Conservation (phyloP, 2,329 filamentous ascomycete species). For the Thermothelomyces thermophilus region DNA sequence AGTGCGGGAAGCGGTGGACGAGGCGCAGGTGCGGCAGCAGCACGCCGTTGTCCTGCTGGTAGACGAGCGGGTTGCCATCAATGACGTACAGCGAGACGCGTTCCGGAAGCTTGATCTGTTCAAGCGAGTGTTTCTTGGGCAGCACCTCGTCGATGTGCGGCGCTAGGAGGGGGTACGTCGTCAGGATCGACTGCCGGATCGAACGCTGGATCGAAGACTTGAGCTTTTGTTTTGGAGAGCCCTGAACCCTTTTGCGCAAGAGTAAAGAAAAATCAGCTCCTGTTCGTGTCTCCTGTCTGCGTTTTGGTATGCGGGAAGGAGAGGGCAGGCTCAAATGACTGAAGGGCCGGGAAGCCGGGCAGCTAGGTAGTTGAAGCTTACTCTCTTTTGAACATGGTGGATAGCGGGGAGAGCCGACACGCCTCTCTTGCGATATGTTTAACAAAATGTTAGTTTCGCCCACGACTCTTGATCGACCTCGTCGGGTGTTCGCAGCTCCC, state of each 20-base stretch:
- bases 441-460: too few relatives aligned
- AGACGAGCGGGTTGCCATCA: slow-evolving; percentile 75
- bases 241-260: slow-evolving; percentile 59
- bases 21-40: slow-evolving; percentile 83
- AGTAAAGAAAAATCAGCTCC: slow-evolving; percentile 20
- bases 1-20: slow-evolving; percentile 81
- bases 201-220: slow-evolving; percentile 91
- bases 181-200: slow-evolving; percentile 73
- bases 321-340: not conserved
- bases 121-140: slow-evolving; percentile 87
- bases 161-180: slow-evolving; percentile 78
- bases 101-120: slow-evolving; percentile 89
- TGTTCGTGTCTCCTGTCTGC: slow-evolving; percentile 1
- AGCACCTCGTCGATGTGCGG: slow-evolving; percentile 90
- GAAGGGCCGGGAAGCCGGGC: not conserved
- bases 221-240: slow-evolving; percentile 85
- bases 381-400: slow-evolving; percentile 91
- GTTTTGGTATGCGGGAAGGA: not conserved
- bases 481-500: not conserved
- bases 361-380: slow-evolving; percentile 31
- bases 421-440: not conserved
- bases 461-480: not conserved
- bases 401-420: slow-evolving; percentile 9
- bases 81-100: slow-evolving; percentile 83
- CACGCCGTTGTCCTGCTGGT: slow-evolving; percentile 66